A percentile compares a stretch with the other conserved stretches of the same genome.
Evolutionary conservation across 768 basidiomycete genomes (phyloP).

Genomic region (Pulveroboletus sp.): DNA sequence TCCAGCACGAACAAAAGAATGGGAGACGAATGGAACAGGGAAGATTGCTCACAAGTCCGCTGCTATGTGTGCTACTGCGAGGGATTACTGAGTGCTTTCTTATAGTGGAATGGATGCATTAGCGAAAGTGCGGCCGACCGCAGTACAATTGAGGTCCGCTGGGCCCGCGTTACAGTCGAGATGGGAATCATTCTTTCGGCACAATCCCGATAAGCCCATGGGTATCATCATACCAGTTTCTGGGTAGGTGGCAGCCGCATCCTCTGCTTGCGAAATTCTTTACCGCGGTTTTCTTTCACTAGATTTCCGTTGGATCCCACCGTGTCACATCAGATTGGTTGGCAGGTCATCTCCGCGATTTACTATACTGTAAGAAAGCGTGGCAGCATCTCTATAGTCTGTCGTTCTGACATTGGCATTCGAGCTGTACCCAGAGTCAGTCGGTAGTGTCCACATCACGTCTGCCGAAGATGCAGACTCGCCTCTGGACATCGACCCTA

Average conservation of each 20-base stretch:
- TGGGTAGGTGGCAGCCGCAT: conserved; percentile 29
- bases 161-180: conserved; percentile 40
- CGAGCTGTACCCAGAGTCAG: conserved; percentile 41
- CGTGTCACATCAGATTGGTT: conserved; percentile 1
- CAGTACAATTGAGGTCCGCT: conserved; percentile 45
- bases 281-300: background rate
- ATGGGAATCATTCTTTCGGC: conserved; percentile 50
- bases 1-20: conserved; percentile 30
- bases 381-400: background rate
- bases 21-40: conserved; percentile 38
- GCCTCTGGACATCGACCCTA: conserved; percentile 41
- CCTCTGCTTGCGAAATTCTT: background rate
- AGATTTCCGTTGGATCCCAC: conserved; percentile 26
- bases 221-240: conserved; percentile 37
- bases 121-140: conserved; percentile 49
- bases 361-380: conserved; percentile 18
- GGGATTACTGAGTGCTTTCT: background rate
- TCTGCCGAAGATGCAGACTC: conserved; percentile 39
- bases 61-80: background rate
- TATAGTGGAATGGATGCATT: conserved; percentile 49
- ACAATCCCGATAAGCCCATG: conserved; percentile 54
- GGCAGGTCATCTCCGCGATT: conserved; percentile 26
- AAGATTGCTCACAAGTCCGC: conserved; percentile 52
- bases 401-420: background rate
- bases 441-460: conserved; percentile 46